Percentiles rank a stretch among this genome's conserved stretches.
Conservation (phyloP, 2,329 filamentous ascomycete genomes). For the Diaporthe vexans region DNA sequence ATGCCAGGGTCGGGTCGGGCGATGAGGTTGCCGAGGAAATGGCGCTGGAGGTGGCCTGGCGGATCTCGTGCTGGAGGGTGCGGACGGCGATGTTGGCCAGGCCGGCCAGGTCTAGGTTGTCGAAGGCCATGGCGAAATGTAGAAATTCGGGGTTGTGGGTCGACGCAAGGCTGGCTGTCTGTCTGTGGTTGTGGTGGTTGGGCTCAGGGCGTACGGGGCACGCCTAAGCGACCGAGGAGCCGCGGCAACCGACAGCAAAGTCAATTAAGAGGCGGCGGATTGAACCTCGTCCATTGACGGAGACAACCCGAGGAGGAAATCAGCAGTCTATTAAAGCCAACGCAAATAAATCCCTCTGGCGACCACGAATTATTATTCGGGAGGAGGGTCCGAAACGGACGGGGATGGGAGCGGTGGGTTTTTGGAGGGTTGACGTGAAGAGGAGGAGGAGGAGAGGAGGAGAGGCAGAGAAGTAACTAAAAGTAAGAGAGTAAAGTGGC, state of each 20-base stretch:
- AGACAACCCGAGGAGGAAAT: constrained; percentile 9
- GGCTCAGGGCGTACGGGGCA: constrained; percentile 33
- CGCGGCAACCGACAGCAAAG: constrained; percentile 32
- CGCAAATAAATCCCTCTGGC: neutral
- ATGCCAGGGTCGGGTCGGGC: constrained; percentile 20
- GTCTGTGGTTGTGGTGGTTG: constrained; percentile 24
- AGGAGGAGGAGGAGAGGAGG: constrained; percentile 5
- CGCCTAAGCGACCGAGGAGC: constrained; percentile 32
- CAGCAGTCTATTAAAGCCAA: constrained; percentile 15
- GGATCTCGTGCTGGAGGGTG: constrained; percentile 39
- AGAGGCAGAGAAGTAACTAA: constrained; percentile 10
- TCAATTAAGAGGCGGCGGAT: constrained; percentile 25
- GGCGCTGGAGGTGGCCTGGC: constrained; percentile 36
- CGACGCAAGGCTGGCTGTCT: constrained; percentile 10
- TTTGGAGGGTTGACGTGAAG: neutral
- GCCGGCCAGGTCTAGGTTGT: constrained; percentile 39
- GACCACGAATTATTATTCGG: constrained; percentile 10
- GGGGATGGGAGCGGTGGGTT: constrained; percentile 3
- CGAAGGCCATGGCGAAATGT: constrained; percentile 32
- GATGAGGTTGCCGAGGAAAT: constrained; percentile 31
- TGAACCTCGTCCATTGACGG: constrained; percentile 22
- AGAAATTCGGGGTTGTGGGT: neutral
- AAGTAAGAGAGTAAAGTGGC: neutral
- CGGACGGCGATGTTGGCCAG: constrained; percentile 39
- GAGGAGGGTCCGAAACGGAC: constrained; percentile 9